Percentiles rank a stretch among this genome's conserved stretches.
Evolutionary conservation across 352 stramenopile genomes (phyloP).

Genomic region (Phytophthora megakarya): DNA sequence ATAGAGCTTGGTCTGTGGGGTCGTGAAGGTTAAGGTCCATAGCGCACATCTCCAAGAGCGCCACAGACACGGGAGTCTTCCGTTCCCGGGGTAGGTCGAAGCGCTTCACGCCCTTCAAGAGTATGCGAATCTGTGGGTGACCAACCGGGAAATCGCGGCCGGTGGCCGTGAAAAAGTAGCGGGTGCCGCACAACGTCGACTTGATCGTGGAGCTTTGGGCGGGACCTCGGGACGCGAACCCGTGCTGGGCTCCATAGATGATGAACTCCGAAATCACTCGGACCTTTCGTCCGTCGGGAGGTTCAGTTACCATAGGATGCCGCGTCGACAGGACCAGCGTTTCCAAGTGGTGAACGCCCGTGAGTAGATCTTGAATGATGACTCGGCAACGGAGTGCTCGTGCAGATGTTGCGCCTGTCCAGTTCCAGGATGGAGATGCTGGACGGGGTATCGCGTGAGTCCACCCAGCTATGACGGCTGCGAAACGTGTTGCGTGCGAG

Average conservation of each 20-base stretch:
- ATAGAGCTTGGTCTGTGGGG: not conserved
- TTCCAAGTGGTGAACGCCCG: not conserved
- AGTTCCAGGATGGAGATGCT: not conserved
- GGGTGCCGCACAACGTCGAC: not conserved
- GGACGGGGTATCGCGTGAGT: not conserved
- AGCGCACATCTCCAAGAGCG: not conserved
- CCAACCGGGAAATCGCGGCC: not conserved
- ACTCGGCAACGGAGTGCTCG: constrained; percentile 6
- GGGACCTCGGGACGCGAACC: not conserved
- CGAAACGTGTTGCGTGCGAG: not conserved
- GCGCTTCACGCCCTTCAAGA: not conserved
- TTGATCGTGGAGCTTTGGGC: constrained; percentile 1
- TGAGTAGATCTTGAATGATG: not conserved
- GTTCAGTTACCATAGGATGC: not conserved
- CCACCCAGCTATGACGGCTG: not conserved
- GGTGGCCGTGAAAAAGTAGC: not conserved
- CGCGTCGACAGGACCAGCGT: not conserved
- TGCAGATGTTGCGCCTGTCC: not conserved
- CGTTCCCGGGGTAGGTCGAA: not conserved
- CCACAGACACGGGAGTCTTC: not conserved
- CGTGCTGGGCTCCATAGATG: not conserved
- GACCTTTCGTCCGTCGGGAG: not conserved
- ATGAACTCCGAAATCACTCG: constrained; percentile 7
- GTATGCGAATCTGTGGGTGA: constrained; percentile 10
- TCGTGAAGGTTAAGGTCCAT: not conserved